A percentile compares a stretch with the other conserved stretches of the same genome.
phyloP scores from a whole-genome alignment of 257 asterid species.

The Solanum chaucha region DNA sequence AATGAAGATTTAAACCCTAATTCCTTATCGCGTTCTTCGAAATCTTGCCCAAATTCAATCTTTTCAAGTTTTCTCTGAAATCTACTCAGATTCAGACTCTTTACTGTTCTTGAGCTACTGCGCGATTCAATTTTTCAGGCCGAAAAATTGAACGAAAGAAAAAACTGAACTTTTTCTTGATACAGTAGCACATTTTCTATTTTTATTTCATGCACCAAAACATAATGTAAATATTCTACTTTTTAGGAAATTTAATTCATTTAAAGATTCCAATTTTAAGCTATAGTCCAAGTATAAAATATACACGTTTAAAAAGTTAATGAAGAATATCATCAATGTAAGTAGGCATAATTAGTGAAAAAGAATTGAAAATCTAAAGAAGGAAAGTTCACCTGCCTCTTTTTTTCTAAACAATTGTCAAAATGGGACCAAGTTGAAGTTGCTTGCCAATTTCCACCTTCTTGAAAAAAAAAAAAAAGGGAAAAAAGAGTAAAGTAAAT shows the following conservation, averaged over 20 bases:
- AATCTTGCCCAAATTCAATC: not conserved
- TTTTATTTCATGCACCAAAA: not conserved
- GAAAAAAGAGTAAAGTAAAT: not conserved
- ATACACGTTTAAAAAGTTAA: not conserved
- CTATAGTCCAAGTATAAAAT: not conserved
- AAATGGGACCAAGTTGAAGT: not conserved
- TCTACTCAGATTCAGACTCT: not conserved
- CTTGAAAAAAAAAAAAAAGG: not conserved
- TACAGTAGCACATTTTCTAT: not conserved
- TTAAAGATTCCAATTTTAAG: not conserved
- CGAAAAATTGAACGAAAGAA: not conserved
- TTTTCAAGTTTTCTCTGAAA: not conserved
- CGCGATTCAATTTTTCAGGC: not conserved
- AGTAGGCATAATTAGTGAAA: not conserved
- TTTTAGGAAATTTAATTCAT: not conserved
- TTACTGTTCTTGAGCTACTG: not conserved
- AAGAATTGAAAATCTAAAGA: not conserved
- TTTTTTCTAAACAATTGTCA: not conserved
- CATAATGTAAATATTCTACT: not conserved
- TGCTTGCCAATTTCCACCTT: not conserved
- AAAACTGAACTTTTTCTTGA: not conserved
- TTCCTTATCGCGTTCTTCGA: not conserved
- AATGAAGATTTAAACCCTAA: not conserved
- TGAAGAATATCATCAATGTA: not conserved
- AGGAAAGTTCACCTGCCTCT: not conserved